Base-by-base conservation (phyloP, 805 yeast genomes). In the Ogataea zsoltii region DNA sequence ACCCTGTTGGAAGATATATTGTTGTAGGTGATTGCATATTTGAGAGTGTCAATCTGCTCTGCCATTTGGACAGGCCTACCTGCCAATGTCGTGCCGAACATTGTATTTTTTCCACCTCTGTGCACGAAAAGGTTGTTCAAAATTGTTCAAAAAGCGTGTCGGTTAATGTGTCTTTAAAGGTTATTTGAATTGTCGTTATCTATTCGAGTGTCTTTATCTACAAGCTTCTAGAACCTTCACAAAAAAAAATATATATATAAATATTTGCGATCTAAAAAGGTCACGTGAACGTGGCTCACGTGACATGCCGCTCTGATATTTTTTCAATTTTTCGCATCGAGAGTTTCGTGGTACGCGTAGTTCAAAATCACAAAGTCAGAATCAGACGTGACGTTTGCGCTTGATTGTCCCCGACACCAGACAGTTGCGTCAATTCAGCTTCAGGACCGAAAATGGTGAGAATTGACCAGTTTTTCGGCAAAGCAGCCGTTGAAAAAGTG, bases 21-120 rank as follows among this genome's bases (percentile, higher is more conserved):
- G 42, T 76, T 75, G 21, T 87, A 78, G 29, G 69, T 74, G 38
- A 86, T 73, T 3, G 85, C 83, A 58, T 79, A 88, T 56, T 87
- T 85, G 48, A 77, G 74, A 7, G 75, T 70, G 31, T 83, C 92
- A 5, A 89, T 80, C 55, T 86, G 95, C 45, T 74, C 72, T 0
- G 87, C 85, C 31, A 72, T 38, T 33, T 65, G 69, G 11, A 75
- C 72, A 36, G 67, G 66, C 40, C 63, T 55, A 7, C 67, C 67
- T 1, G 67, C 60, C 17, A 64, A 37, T 3, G 68, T 63, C 1
- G 69, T 56, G 1, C 65, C 69, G 61, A 65, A 65, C 69, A 65
- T 64, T 7, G 19, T n/a, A 10, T 15, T 12, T 13, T 33, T 11
- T 15, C 12, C 34, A n/a, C n/a, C n/a, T n/a, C n/a, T n/a, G n/a